Evolutionary conservation across 164 flowering plant genomes (phyloP), one percentile per base, ranked within the genome.

Genomic region (Sextonia rubra): DNA sequence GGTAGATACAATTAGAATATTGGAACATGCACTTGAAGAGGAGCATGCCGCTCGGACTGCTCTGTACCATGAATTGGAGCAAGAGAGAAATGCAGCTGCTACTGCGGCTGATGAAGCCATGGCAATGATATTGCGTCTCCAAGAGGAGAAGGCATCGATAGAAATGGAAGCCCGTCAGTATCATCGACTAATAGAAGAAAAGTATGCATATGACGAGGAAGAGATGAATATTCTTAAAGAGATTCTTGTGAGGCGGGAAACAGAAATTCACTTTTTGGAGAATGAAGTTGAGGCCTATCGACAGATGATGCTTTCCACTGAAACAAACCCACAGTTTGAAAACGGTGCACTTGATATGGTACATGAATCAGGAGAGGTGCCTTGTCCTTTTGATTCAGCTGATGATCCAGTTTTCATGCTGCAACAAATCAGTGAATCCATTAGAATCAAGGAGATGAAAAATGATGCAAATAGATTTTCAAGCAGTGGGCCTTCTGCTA

Each of bases 21-120:
- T 91, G 84, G 87, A 88, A 78, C 85, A 81, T 69, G 87, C 89
- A 3, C 86, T 94, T 60, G 87, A 85, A 77, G 87, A 88, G 78
- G 97, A 89, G 80, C 86, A 79, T 12, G 76, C 83, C 76, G 91
- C 89, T 74, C 83, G 85, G 26, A 74, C 78, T 69, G 83, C 88
- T 71, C 79, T 95, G 64, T 81, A 81, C 74, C 69, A 77, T 70
- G 98, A 95, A 79, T 87, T 95, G 69, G 98, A 95, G 77, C 85
- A 88, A 81, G 99, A 95, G 83, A 91, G 98, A 82, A 88, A 79
- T 78, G 92, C 99, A 69, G 93, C 99, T 77, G 94, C 98, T 26
- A 71, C 84, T 48, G 98, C 99, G 71, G 90, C 98, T 62, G 94
- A 95, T 77, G 99, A 95, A 83, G 92, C 99, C 62, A 88, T 93